Conservation (phyloP, 2,329 filamentous ascomycete species). For the Cryphonectria radicalis region DNA sequence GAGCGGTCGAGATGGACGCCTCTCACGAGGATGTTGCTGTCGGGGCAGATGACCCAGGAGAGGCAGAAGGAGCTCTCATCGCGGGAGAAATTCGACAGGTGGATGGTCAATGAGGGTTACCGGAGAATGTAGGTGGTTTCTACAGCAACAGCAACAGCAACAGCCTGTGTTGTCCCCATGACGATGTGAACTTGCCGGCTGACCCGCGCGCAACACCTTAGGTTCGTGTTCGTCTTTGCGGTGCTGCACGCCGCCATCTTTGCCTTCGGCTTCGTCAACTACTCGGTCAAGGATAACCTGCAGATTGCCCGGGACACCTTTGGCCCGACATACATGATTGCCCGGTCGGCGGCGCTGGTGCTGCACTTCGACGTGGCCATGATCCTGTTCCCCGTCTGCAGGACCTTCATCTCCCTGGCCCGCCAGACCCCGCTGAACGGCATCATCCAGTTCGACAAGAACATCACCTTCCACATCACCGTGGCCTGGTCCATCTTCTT, state of each 20-base stretch:
- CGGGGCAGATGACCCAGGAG: constrained; percentile 79
- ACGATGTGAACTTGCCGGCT: constrained; percentile 25
- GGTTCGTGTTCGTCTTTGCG: constrained; percentile 78
- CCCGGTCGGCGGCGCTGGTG: constrained; percentile 74
- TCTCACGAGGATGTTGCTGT: constrained; percentile 80
- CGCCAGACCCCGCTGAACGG: constrained; percentile 83
- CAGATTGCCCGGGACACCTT: constrained; percentile 69
- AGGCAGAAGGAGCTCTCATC: constrained; percentile 68
- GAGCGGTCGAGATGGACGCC: constrained; percentile 84
- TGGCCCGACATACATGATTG: constrained; percentile 76
- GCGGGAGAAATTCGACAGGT: constrained; percentile 76
- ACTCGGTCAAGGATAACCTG: constrained; percentile 76
- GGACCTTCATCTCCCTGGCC: constrained; percentile 80
- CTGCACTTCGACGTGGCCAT: constrained; percentile 83
- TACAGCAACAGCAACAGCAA: not conserved
- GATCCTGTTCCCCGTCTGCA: constrained; percentile 80
- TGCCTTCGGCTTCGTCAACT: constrained; percentile 79
- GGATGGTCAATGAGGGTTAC: constrained; percentile 91
- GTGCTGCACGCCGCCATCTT: constrained; percentile 77
- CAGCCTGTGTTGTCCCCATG: constrained; percentile 24
- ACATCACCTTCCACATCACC: constrained; percentile 85
- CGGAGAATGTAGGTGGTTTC: constrained; percentile 67
- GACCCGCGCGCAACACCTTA: constrained; percentile 39
- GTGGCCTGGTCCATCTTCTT: constrained; percentile 88
- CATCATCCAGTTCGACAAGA: constrained; percentile 87